Evolutionary conservation across 306 rosid genomes (phyloP), one percentile per base, ranked within the genome.

Genomic region (Gynostemma pentaphyllum): DNA sequence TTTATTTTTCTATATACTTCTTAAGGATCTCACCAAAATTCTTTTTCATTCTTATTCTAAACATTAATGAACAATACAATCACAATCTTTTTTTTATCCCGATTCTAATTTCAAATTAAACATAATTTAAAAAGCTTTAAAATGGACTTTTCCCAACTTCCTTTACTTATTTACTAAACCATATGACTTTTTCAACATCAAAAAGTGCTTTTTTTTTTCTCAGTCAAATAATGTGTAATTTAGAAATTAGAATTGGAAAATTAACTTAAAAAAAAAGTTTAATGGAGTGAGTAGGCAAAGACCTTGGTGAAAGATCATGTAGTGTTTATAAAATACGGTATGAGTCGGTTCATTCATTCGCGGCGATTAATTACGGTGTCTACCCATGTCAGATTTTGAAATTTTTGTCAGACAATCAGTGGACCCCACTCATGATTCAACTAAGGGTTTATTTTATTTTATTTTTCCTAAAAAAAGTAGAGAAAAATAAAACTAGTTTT

Each of bases 401-500:
- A 22, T n/a, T 11, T 50, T 24, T 50, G 4, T 7, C 22, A 29
- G 26, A 50, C 0, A 45, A 1, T 34, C 24, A 27, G 63, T 12
- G 63, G 63, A 10, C 63, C 63, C 63, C 28, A 56, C 45, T 56
- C 45, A 18, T 9, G n/a, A n/a, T n/a, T n/a, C n/a, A n/a, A n/a
- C n/a, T n/a, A n/a, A n/a, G n/a, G n/a, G n/a, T n/a, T n/a, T n/a
- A n/a, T n/a, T n/a, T n/a, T n/a, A n/a, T n/a, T n/a, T n/a, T n/a
- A n/a, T n/a, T n/a, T n/a, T n/a, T n/a, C n/a, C n/a, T n/a, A n/a
- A n/a, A n/a, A n/a, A n/a, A n/a, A n/a, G n/a, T n/a, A n/a, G n/a
- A n/a, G n/a, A n/a, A n/a, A n/a, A n/a, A n/a, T n/a, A n/a, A n/a
- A n/a, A n/a, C 63, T 56, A 32, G 27, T 32, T 56, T 34, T 34